These are phyloP conservation scores for Phanerochaete sordida DNA, from an alignment of 768 basidiomycete species.

Conservation along the genomic window DNA sequence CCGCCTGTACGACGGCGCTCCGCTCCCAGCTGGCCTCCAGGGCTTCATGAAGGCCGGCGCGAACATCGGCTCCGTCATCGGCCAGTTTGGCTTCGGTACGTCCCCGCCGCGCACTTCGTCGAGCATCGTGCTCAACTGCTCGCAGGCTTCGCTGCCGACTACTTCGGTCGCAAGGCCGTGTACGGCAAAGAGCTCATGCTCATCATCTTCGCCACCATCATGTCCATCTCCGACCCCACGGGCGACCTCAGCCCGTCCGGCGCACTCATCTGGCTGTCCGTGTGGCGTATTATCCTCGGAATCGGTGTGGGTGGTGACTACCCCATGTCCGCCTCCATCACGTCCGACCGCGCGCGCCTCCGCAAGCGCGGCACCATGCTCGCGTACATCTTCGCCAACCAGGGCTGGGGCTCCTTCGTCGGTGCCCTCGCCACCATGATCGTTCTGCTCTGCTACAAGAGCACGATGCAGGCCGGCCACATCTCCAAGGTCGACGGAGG, in stretches of 20 bases:
- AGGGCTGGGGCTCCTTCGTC: conserved; percentile 73
- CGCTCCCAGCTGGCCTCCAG: conserved; percentile 51
- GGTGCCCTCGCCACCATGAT: conserved; percentile 63
- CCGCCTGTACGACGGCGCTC: conserved; percentile 49
- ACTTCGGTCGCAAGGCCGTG: conserved; percentile 62
- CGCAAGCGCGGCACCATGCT: conserved; percentile 70
- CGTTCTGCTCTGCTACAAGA: conserved; percentile 60
- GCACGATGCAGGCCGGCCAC: conserved; percentile 58
- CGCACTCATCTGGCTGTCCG: conserved; percentile 57
- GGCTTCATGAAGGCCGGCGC: conserved; percentile 66
- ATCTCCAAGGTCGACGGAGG: conserved; percentile 69
- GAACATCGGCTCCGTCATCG: conserved; percentile 72
- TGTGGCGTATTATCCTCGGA: conserved; percentile 72
- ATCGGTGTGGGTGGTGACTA: conserved; percentile 81
- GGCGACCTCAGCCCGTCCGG: conserved; percentile 47
- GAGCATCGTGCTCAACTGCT: neutral
- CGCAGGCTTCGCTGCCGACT: conserved; percentile 60
- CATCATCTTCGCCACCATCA: conserved; percentile 74
- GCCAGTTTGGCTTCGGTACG: conserved; percentile 60
- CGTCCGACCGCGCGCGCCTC: conserved; percentile 62
- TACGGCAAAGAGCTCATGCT: conserved; percentile 80
- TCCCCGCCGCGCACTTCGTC: neutral
- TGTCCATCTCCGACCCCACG: conserved; percentile 65
- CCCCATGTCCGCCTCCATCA: conserved; percentile 70
- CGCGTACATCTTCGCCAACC: conserved; percentile 73